Base-by-base conservation (phyloP, 768 basidiomycete species). In the Serpula lacrymans region DNA sequence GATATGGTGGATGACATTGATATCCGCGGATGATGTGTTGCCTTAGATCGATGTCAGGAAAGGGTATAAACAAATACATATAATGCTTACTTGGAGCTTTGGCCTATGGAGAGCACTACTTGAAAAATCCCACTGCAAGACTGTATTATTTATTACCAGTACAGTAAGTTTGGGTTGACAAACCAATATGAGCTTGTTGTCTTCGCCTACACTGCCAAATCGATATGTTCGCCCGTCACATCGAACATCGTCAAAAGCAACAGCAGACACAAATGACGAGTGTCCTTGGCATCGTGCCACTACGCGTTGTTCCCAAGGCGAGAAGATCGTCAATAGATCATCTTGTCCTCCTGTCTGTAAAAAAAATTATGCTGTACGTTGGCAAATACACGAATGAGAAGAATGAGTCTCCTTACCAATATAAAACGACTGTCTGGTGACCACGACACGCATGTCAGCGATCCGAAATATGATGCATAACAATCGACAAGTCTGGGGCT, bases 201-300 rank as follows among this genome's bases (percentile, higher is more conserved):
- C 96, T 60, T 98, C 95, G 13, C 93, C 96, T 3, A 97, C 91
- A 54, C 90, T 94, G 2, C 87, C 92, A 54, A 99, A 97, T 6
- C 95, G 78, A 55, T 97, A 95, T 29, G 91, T 90, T 24, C 93
- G 75, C 21, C 86, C 85, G 50, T 94, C 90, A 50, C 89, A 89
- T 14, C 86, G 78, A 22, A 82, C 69, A n/a, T 85, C 82, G 58
- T 99, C 96, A 58, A 97, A 98, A 2, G 86, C 84, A 13, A 98
- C 76, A 9, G 80, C 73, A 0, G 90, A 85, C 6, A 99, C 88
- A 56, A 96, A 98, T 2, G 91, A 94, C 0, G 90, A 88, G 57
- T 99, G 96, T 1, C 96, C 96, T 62, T 96, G 93, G 65, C 96
- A 98, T 41, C 94, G 78, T 4, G 96, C 96, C 8, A 99, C 80